A percentile compares a stretch with the other conserved stretches of the same genome.
phyloP scores from a whole-genome alignment of 345 rosid genomes.

The Camelina sativa region DNA sequence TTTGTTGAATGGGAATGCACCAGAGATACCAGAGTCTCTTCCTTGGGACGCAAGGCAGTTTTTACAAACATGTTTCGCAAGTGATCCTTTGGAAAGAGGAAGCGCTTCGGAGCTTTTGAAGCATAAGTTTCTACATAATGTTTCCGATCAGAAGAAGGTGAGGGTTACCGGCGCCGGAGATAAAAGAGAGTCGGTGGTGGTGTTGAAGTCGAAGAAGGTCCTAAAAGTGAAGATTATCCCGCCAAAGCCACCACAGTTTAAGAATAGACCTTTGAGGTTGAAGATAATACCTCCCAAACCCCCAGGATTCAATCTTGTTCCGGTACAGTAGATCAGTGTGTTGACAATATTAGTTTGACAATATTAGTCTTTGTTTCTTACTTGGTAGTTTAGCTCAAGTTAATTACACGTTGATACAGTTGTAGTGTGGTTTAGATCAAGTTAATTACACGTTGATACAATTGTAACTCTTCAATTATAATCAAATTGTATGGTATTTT shows the following conservation, averaged over 20 bases:
- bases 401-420: neutral
- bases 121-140: conserved; percentile 1
- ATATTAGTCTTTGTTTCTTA: neutral
- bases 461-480: neutral
- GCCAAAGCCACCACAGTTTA: conserved; percentile 22
- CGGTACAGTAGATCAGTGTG: conserved; percentile 3
- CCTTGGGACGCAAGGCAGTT: conserved; percentile 33
- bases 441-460: too few species aligned
- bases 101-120: conserved; percentile 20
- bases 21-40: conserved; percentile 22
- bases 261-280: conserved; percentile 29
- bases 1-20: conserved; percentile 10
- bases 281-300: conserved; percentile 33
- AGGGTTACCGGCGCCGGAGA: conserved; percentile 12
- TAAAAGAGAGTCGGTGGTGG: conserved; percentile 2
- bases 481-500: neutral
- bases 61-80: conserved; percentile 27
- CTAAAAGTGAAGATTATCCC: conserved; percentile 12
- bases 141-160: conserved; percentile 13
- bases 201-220: neutral
- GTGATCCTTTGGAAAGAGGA: conserved; percentile 15
- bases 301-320: conserved; percentile 9
- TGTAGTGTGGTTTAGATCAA: too few species aligned
- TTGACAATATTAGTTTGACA: neutral
- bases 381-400: neutral